Evolutionary conservation across 148 eudicot genomes (phyloP), one percentile per base, ranked within the genome.

Genomic region (Talinum fruticosum): DNA sequence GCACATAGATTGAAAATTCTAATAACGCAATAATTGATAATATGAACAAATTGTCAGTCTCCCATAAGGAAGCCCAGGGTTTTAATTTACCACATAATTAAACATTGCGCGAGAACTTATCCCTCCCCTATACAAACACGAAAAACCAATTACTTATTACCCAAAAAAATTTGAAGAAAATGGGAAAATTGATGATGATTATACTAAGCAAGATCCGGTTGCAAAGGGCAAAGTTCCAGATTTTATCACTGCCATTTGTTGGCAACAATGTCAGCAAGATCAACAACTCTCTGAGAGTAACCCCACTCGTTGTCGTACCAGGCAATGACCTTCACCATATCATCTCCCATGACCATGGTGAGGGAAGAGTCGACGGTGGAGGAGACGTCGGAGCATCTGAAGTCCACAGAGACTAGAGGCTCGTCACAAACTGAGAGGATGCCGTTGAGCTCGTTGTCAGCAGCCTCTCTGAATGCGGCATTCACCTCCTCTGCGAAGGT

Each of bases 231-330:
- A 64, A 96, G 23, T 15, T 51, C 23, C 57, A 41, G 33, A 62
- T 4, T 62, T n/a, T 24, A n/a, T 62, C 33, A 62, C 66, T 62
- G 6, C 66, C 66, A 62, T 15, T 28, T 62, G 33, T 28, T 28
- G 15, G 66, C 66, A 62, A 62, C 66, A 28, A 62, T 62, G 66
- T 62, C 32, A 62, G 66, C 66, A 62, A 62, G 66, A 62, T 62
- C 66, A 62, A 62, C 66, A 62, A 62, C 66, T 62, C 66, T 62
- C 66, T 62, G 66, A 26, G 66, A 62, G 66, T 62, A 62, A 62
- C 99, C 99, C 97, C 99, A 93, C 72, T 96, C 99, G 66, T 96
- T 96, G 75, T 96, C 99, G 73, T 96, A 93, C 99, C 97, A 96
- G 5, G 99, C 99, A 65, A 96, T 93, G 19, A 96, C 99, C 90